Conservation (phyloP, 1,139 yeast species). For the Zygosaccharomyces sapae region DNA sequence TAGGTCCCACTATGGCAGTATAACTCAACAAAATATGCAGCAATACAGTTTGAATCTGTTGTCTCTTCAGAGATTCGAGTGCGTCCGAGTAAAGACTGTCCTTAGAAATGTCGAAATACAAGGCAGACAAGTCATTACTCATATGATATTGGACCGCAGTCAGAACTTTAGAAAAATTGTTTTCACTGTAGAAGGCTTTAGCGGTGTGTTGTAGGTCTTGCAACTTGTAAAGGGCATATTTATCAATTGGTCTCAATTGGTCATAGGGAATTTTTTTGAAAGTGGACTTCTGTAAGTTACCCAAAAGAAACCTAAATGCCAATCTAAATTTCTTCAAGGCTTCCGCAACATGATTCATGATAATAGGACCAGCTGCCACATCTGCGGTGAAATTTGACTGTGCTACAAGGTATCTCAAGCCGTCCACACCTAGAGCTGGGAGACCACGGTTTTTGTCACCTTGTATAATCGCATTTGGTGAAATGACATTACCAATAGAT, state of each 20-base stretch:
- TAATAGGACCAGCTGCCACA: constrained; percentile 67
- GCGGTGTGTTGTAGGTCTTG: constrained; percentile 45
- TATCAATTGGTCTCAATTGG: constrained; percentile 56
- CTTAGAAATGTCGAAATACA: constrained; percentile 82
- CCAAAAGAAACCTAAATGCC: constrained; percentile 75
- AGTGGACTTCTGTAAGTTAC: constrained; percentile 50
- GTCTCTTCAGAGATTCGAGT: constrained; percentile 47
- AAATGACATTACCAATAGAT: constrained; percentile 76
- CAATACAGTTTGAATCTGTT: constrained; percentile 69
- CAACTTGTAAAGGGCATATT: constrained; percentile 56
- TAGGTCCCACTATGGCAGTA: constrained; percentile 67
- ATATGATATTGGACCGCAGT: constrained; percentile 66
- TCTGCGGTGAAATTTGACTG: constrained; percentile 83
- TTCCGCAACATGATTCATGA: constrained; percentile 72
- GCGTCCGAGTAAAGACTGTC: constrained; percentile 78
- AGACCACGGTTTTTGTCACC: constrained; percentile 57
- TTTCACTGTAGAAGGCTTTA: constrained; percentile 47
- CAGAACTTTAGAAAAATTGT: constrained; percentile 62
- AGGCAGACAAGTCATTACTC: constrained; percentile 71
- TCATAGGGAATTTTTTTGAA: constrained; percentile 34
- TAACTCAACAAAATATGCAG: constrained; percentile 58
- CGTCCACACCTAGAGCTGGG: constrained; percentile 85
- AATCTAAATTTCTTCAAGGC: constrained; percentile 76
- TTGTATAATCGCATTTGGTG: constrained; percentile 61
- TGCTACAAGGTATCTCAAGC: constrained; percentile 86